These are phyloP conservation scores for Hygrocybe punicea DNA, from an alignment of 768 basidiomycete species.

Conservation along the genomic window DNA sequence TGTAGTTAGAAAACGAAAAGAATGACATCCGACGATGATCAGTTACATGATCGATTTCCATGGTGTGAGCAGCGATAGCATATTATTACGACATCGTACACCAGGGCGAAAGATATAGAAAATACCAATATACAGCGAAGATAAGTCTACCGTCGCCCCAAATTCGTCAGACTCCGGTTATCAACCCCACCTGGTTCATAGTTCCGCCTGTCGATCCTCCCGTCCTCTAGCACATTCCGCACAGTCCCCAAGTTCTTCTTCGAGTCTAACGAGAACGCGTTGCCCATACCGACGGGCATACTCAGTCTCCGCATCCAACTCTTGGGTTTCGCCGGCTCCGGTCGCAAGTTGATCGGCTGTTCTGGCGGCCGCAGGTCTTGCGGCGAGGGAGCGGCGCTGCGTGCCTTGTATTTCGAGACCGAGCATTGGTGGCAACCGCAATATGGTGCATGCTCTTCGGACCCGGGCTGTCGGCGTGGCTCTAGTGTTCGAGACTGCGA, in stretches of 20 bases:
- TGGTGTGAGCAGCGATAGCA: background rate
- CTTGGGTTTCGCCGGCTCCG: constrained; percentile 51
- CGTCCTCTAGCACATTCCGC: constrained; percentile 47
- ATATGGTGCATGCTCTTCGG: constrained; percentile 52
- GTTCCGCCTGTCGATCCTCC: constrained; percentile 40
- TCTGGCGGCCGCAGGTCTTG: constrained; percentile 42
- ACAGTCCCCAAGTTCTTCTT: constrained; percentile 48
- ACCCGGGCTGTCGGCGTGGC: constrained; percentile 15
- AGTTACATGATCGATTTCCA: background rate
- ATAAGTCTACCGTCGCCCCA: constrained; percentile 39
- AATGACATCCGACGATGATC: background rate
- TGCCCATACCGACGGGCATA: constrained; percentile 56
- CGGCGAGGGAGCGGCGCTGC: constrained; percentile 22
- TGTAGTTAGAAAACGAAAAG: background rate
- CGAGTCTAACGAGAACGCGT: constrained; percentile 49
- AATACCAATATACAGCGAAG: background rate
- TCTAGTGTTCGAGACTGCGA: constrained; percentile 9
- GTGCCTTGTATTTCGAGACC: constrained; percentile 49
- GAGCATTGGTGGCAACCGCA: constrained; percentile 70
- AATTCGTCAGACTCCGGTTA: constrained; percentile 53
- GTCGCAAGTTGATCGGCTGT: constrained; percentile 43
- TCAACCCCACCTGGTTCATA: constrained; percentile 42
- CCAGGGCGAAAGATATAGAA: too few relatives aligned
- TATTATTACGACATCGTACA: too few relatives aligned
- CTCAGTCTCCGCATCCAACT: constrained; percentile 77